Base-by-base conservation (phyloP, 139 green algal genomes). In the Monoraphidium neglectum region DNA sequence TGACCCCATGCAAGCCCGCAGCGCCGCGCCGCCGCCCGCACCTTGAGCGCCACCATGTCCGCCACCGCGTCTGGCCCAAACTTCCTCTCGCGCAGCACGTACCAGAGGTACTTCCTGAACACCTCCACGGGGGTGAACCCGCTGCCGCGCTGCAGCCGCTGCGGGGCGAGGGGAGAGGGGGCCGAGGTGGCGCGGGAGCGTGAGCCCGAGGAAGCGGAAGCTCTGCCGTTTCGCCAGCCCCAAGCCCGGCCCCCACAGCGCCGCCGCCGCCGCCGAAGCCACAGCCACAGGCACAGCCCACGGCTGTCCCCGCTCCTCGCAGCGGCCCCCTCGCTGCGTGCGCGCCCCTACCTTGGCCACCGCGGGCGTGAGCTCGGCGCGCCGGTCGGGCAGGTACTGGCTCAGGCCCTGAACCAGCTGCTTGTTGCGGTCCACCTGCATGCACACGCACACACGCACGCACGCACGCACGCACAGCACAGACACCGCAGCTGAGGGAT, bases 31-130 rank as follows among this genome's bases (percentile, higher is more conserved):
- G n/a, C n/a, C n/a, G n/a, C n/a, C n/a, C n/a, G n/a, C 24, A 71
- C 57, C 75, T 97, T 96, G 28, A 99, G 90, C 26, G 88, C 82
- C 43, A 97, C 82, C 51, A 99, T 67, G 82, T 99, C 95, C 33
- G 90, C 89, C 15, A 99, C 89, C 13, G 92, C 90, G 16, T 93
- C 90, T 54, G 90, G 62, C 72, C 97, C 91, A 83, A 98, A 99
- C 65, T 91, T 90, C 53, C 93, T 82, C 81, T 99, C 95, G 4
- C 95, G 84, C 49, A 99, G 85, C 74, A 97, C 60, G 85, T 93
- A 99, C 91, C 95, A 97, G 37, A 99, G 76, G 83, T 98, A 99
- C 88, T 99, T 99, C 57, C 96, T 85, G 84, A 98, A 97, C 40
- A 98, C 78, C 86, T 98, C 94, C 23, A 86, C 84, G 12, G 77